Conservation (phyloP, 768 basidiomycete genomes). For the Amanita exitialis region DNA sequence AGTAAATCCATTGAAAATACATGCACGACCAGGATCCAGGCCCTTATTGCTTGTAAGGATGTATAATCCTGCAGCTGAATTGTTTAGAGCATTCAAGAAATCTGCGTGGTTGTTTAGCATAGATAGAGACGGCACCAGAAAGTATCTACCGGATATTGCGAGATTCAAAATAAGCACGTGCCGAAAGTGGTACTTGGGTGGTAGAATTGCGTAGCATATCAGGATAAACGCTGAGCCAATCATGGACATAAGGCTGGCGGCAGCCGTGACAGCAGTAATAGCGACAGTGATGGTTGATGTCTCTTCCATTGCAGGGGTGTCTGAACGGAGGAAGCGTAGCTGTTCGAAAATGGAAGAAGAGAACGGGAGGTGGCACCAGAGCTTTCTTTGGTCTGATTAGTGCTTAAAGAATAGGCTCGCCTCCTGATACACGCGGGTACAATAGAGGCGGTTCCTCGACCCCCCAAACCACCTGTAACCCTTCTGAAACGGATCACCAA, state of each 20-base stretch:
- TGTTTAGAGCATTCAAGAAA: constrained; percentile 7
- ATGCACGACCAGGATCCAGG: constrained; percentile 2
- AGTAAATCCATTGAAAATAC: constrained; percentile 7
- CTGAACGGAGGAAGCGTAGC: neutral
- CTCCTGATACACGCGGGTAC: too few relatives aligned
- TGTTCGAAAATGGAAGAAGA: neutral
- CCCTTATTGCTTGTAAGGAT: constrained; percentile 2
- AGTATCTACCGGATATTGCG: constrained; percentile 5
- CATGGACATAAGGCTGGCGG: constrained; percentile 7
- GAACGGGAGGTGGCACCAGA: neutral
- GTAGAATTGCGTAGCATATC: constrained; percentile 8
- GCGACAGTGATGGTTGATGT: neutral
- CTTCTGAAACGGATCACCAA: too few relatives aligned
- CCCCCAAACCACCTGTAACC: too few relatives aligned
- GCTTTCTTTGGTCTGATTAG: too few relatives aligned
- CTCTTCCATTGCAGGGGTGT: neutral
- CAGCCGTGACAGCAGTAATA: neutral
- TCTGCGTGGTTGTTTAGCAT: constrained; percentile 1
- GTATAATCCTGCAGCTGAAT: constrained; percentile 5
- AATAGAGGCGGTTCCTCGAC: too few relatives aligned
- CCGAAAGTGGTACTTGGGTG: constrained; percentile 7
- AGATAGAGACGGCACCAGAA: too few relatives aligned
- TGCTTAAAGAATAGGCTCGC: too few relatives aligned
- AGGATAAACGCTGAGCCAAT: constrained; percentile 8
- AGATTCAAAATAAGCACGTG: constrained; percentile 9